A percentile compares a stretch with the other conserved stretches of the same genome.
These are phyloP conservation scores for Cladosporium sp. DNA, from an alignment of 2,329 filamentous ascomycete genomes.

Conservation along the genomic window DNA sequence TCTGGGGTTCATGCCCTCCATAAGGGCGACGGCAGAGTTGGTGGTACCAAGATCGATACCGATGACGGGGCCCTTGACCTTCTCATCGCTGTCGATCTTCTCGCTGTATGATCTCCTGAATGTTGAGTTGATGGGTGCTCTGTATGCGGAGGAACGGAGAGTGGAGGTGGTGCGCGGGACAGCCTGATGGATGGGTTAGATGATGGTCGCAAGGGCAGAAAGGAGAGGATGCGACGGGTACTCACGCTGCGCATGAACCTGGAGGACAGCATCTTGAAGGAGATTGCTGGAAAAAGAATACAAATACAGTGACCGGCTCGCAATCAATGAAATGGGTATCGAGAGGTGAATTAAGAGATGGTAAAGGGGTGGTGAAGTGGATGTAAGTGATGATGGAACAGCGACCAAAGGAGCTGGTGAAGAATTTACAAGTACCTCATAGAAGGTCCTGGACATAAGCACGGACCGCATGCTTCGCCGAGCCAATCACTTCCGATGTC, in stretches of 20 bases:
- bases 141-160: slow-evolving; percentile 38
- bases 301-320: slow-evolving; percentile 13
- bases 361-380: slow-evolving; percentile 8
- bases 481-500: too few relatives aligned
- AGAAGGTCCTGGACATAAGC: too few relatives aligned
- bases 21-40: slow-evolving; percentile 93
- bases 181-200: slow-evolving; percentile 25
- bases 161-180: slow-evolving; percentile 32
- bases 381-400: slow-evolving; percentile 9
- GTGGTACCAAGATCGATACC: slow-evolving; percentile 98
- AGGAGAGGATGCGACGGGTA: slow-evolving; percentile 12
- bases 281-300: slow-evolving; percentile 6
- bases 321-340: slow-evolving; percentile 12
- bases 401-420: background rate
- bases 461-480: too few relatives aligned
- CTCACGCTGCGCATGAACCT: slow-evolving; percentile 33
- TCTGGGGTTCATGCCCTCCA: slow-evolving; percentile 92
- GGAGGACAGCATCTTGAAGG: slow-evolving; percentile 30
- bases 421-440: background rate
- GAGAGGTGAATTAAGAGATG: slow-evolving; percentile 4
- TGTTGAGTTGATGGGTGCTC: slow-evolving; percentile 65
- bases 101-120: slow-evolving; percentile 67
- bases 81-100: slow-evolving; percentile 44
- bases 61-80: slow-evolving; percentile 93
- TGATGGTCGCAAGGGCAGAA: slow-evolving; percentile 26